These are phyloP conservation scores for Anethum foeniculum DNA, from an alignment of 140 eudicot genomes.

Conservation along the genomic window DNA sequence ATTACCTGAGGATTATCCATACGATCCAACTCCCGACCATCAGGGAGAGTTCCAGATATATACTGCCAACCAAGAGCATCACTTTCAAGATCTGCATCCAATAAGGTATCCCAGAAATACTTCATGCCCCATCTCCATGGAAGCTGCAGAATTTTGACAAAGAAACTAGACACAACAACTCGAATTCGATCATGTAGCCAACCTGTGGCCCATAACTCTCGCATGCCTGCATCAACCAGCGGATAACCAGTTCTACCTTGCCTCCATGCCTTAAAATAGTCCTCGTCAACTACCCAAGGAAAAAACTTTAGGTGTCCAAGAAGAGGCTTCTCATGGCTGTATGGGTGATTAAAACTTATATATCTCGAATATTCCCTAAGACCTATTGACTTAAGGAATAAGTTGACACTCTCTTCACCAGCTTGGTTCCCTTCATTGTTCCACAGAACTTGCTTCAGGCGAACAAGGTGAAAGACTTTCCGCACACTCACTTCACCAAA, in stretches of 20 bases:
- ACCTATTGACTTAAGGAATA: slow-evolving; percentile 91
- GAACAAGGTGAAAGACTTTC: slow-evolving; percentile 82
- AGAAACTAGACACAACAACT: slow-evolving; percentile 93
- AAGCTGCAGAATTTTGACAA: slow-evolving; percentile 90
- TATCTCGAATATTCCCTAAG: slow-evolving; percentile 93
- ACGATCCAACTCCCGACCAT: slow-evolving; percentile 83
- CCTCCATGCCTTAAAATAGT: slow-evolving; percentile 88
- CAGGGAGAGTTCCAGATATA: slow-evolving; percentile 87
- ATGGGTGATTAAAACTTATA: slow-evolving; percentile 90
- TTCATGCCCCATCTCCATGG: slow-evolving; percentile 99
- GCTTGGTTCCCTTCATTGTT: slow-evolving; percentile 87
- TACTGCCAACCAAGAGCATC: slow-evolving; percentile 99
- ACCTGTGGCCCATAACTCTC: slow-evolving; percentile 98
- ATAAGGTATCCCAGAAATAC: slow-evolving; percentile 93
- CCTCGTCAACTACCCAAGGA: slow-evolving; percentile 87
- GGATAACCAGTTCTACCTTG: slow-evolving; percentile 99
- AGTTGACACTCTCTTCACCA: slow-evolving; percentile 87
- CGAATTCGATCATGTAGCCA: slow-evolving; percentile 95
- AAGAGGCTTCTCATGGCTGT: slow-evolving; percentile 91
- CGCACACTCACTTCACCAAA: slow-evolving; percentile 95
- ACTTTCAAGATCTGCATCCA: slow-evolving; percentile 98
- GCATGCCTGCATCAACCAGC: slow-evolving; percentile 98
- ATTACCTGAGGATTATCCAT: slow-evolving; percentile 91
- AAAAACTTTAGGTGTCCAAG: slow-evolving; percentile 90
- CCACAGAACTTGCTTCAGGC: slow-evolving; percentile 82